Conservation (phyloP, 2,329 filamentous ascomycete species). For the Aotearoamyces nothofagi region DNA sequence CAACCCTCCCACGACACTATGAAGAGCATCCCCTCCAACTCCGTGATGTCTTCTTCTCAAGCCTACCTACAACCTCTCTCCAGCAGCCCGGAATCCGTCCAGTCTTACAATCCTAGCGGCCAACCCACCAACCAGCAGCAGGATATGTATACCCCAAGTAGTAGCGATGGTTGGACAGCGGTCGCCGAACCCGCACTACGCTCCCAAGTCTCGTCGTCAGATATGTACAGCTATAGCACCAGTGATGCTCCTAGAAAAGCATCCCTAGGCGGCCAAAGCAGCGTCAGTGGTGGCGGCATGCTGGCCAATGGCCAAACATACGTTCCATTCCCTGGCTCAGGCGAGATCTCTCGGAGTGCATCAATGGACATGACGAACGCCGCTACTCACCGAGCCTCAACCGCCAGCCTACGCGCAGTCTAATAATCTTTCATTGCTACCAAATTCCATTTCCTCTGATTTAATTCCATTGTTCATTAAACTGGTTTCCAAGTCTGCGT, state of each 20-base stretch:
- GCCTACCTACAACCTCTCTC: too few relatives aligned
- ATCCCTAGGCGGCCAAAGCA: not conserved
- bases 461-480: too few relatives aligned
- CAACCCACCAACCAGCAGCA: not conserved
- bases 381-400: not conserved
- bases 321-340: not conserved
- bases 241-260: not conserved
- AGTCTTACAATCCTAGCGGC: conserved; percentile 7
- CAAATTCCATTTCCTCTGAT: too few relatives aligned
- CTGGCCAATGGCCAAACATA: conserved; percentile 1
- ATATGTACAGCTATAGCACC: not conserved
- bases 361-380: not conserved
- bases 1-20: too few relatives aligned
- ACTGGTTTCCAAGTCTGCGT: too few relatives aligned
- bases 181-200: not conserved
- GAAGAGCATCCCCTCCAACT: too few relatives aligned
- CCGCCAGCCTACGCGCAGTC: not conserved
- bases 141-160: not conserved
- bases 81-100: conserved; percentile 13
- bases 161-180: not conserved
- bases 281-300: not conserved
- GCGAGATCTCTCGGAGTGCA: not conserved
- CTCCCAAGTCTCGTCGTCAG: conserved; percentile 1
- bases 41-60: too few relatives aligned
- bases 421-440: too few relatives aligned